These are phyloP conservation scores for Opeltia flavorubescens DNA, from an alignment of 495 filamentous ascomycete species.

Conservation along the genomic window DNA sequence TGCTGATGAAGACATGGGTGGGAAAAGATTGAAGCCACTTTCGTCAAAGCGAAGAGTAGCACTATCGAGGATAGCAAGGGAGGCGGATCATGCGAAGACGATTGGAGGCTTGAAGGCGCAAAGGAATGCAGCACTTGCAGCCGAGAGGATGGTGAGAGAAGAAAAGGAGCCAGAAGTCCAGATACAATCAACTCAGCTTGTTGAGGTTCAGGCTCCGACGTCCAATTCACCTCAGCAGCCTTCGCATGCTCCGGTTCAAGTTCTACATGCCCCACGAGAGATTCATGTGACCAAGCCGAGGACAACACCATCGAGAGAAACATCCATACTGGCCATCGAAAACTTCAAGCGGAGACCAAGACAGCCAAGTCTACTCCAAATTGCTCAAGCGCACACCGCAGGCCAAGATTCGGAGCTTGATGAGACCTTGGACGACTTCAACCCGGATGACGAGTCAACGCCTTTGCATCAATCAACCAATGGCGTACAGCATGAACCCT, in stretches of 20 bases:
- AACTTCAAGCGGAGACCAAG: slow-evolving; percentile 52
- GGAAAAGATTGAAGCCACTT: slow-evolving; percentile 2
- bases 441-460: slow-evolving; percentile 53
- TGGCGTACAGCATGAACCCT: neutral
- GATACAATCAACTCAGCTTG: neutral
- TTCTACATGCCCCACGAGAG: neutral
- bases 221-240: neutral
- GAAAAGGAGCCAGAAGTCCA: slow-evolving; percentile 1
- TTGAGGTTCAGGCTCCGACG: neutral
- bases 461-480: slow-evolving; percentile 26
- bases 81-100: slow-evolving; percentile 4
- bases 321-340: slow-evolving; percentile 11
- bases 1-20: slow-evolving; percentile 7
- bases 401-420: slow-evolving; percentile 34
- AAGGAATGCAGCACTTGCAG: neutral
- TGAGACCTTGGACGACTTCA: slow-evolving; percentile 43
- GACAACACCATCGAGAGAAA: slow-evolving; percentile 8
- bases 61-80: slow-evolving; percentile 5
- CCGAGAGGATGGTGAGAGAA: slow-evolving; percentile 1
- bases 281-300: neutral
- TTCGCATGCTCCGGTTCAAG: neutral
- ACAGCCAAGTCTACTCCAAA: slow-evolving; percentile 54
- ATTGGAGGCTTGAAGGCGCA: slow-evolving; percentile 1
- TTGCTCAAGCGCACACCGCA: slow-evolving; percentile 40
- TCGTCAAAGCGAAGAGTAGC: slow-evolving; percentile 4